Evolutionary conservation across 148 eudicot genomes (phyloP).

Genomic region (Dianthus caryophyllus): DNA sequence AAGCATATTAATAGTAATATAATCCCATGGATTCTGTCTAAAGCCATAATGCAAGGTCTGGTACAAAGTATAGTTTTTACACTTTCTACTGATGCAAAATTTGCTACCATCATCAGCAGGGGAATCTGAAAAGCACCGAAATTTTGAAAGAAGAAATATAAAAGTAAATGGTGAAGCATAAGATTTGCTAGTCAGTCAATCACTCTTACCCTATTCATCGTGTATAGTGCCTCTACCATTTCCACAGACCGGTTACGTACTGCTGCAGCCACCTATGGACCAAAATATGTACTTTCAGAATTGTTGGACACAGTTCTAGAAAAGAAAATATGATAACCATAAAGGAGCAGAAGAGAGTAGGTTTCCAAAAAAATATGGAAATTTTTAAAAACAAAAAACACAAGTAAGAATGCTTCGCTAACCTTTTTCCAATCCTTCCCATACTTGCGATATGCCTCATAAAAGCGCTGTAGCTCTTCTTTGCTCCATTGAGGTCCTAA

Average conservation of each 20-base stretch:
- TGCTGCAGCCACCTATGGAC: conserved; percentile 64
- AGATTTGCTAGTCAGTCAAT: neutral
- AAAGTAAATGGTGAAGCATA: neutral
- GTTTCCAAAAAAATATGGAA: neutral
- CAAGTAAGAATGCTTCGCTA: neutral
- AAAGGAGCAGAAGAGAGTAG: conserved; percentile 2
- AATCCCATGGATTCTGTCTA: neutral
- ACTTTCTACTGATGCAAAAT: neutral
- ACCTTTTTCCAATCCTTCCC: conserved; percentile 99
- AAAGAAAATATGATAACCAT: neutral
- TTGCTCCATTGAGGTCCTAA: conserved; percentile 86
- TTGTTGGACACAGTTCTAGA: neutral
- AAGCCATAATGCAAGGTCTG: neutral
- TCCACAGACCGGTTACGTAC: conserved; percentile 63
- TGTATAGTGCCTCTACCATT: conserved; percentile 97
- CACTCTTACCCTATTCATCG: conserved; percentile 83
- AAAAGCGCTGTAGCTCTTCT: conserved; percentile 85
- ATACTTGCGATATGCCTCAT: conserved; percentile 88
- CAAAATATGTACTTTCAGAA: conserved; percentile 9
- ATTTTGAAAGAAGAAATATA: neutral
- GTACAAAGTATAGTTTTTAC: conserved; percentile 3
- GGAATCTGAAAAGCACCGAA: neutral
- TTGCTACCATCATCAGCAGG: neutral
- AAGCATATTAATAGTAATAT: neutral
- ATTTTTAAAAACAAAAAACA: neutral